Percentiles rank a stretch among this genome's conserved stretches.
Evolutionary conservation across 2,329 filamentous ascomycete species (phyloP).

Genomic region (Pseudopyricularia cyperi): DNA sequence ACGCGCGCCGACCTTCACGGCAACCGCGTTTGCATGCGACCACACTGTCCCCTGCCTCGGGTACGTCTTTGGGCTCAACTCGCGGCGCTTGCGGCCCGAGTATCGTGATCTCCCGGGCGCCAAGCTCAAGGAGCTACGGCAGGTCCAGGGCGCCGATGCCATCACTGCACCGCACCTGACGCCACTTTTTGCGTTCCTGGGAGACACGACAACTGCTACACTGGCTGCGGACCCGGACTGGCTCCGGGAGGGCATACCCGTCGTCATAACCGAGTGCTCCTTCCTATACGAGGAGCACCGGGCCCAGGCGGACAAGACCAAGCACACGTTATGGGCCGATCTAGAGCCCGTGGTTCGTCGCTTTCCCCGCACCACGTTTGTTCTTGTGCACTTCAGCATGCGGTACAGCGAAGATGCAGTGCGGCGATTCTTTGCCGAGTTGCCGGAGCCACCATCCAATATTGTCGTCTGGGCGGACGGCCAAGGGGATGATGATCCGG

Average conservation of each 20-base stretch:
- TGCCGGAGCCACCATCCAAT: constrained; percentile 25
- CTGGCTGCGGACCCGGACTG: constrained; percentile 20
- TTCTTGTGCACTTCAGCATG: constrained; percentile 34
- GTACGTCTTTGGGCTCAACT: constrained; percentile 28
- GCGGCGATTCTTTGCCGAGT: constrained; percentile 24
- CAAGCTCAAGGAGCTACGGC: constrained; percentile 23
- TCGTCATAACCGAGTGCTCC: constrained; percentile 36
- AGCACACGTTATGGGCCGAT: constrained; percentile 33
- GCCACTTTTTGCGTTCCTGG: constrained; percentile 33
- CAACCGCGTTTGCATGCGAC: constrained; percentile 29
- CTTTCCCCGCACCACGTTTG: constrained; percentile 28
- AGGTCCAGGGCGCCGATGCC: constrained; percentile 16
- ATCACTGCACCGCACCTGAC: constrained; percentile 24
- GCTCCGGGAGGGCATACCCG: constrained; percentile 23
- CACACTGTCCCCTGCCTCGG: constrained; percentile 34
- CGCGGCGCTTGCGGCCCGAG: constrained; percentile 23
- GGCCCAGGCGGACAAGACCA: constrained; percentile 28
- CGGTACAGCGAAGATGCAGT: constrained; percentile 28
- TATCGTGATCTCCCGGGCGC: constrained; percentile 20
- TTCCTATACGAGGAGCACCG: constrained; percentile 30
- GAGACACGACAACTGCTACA: constrained; percentile 28
- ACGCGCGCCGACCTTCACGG: constrained; percentile 21
- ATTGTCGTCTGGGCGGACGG: constrained; percentile 34
- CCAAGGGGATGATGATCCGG: background rate
- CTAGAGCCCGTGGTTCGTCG: constrained; percentile 28